Evolutionary conservation across 2,329 filamentous ascomycete genomes (phyloP).

Genomic region (Verticillium nonalfalfae): DNA sequence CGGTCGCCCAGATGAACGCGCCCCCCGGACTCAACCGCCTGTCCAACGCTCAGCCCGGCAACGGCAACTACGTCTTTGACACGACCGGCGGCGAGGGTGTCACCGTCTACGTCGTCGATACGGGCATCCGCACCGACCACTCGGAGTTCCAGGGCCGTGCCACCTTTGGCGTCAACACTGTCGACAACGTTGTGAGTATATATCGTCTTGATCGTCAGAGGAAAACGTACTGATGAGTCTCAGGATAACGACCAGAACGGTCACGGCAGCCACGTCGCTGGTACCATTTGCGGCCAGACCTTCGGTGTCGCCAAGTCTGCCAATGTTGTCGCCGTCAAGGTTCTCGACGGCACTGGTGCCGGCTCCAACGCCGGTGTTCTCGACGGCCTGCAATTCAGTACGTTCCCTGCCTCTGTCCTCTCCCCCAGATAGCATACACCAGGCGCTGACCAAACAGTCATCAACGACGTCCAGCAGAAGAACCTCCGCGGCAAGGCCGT

Average conservation of each 20-base stretch:
- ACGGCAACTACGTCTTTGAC: conserved; percentile 43
- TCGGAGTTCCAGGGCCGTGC: conserved; percentile 51
- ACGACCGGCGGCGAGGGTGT: conserved; percentile 45
- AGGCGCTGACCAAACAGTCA: conserved; percentile 20
- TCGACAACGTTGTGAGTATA: conserved; percentile 35
- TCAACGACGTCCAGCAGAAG: conserved; percentile 34
- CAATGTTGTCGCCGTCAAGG: conserved; percentile 52
- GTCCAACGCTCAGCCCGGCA: conserved; percentile 33
- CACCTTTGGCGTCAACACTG: conserved; percentile 44
- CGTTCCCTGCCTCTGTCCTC: conserved; percentile 7
- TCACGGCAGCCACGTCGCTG: conserved; percentile 59
- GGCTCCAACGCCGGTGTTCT: conserved; percentile 48
- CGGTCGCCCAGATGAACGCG: conserved; percentile 45
- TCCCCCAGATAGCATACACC: neutral
- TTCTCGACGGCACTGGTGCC: conserved; percentile 42
- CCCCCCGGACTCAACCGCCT: conserved; percentile 47
- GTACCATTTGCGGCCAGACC: conserved; percentile 53
- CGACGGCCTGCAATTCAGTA: conserved; percentile 49
- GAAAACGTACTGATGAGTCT: neutral
- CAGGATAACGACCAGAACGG: conserved; percentile 51
- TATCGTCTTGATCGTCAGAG: neutral
- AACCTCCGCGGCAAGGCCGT: conserved; percentile 45
- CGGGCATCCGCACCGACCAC: conserved; percentile 53
- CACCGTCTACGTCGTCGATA: conserved; percentile 60
- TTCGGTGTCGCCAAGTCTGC: conserved; percentile 58